Conservation (phyloP, 2,329 filamentous ascomycete species). For the Fusarium dimerum region DNA sequence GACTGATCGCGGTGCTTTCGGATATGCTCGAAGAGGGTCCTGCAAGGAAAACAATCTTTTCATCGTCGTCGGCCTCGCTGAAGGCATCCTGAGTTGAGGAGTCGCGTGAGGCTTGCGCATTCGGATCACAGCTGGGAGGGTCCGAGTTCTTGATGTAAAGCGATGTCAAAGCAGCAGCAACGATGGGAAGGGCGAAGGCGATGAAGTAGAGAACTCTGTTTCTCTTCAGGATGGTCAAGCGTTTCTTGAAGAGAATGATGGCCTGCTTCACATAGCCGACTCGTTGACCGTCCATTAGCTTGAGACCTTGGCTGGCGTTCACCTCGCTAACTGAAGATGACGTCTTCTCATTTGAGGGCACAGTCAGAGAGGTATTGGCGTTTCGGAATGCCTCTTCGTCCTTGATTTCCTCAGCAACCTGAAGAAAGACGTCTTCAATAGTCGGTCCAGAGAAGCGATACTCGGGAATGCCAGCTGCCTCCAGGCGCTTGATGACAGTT, state of each 20-base stretch:
- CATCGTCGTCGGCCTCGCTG: slow-evolving; percentile 34
- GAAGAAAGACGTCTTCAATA: slow-evolving; percentile 89
- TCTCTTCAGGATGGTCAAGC: slow-evolving; percentile 72
- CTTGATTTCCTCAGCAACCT: slow-evolving; percentile 77
- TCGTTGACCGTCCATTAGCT: slow-evolving; percentile 67
- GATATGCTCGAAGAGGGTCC: slow-evolving; percentile 42
- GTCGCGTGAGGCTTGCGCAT: slow-evolving; percentile 45
- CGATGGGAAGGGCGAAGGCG: slow-evolving; percentile 75
- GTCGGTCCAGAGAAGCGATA: slow-evolving; percentile 88
- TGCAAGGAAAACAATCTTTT: slow-evolving; percentile 30
- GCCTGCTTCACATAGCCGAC: slow-evolving; percentile 72
- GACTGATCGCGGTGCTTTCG: slow-evolving; percentile 24
- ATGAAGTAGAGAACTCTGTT: slow-evolving; percentile 77
- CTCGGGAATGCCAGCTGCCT: slow-evolving; percentile 66
- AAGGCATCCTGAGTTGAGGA: slow-evolving; percentile 40
- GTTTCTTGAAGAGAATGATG: slow-evolving; percentile 74
- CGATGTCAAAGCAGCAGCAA: slow-evolving; percentile 77
- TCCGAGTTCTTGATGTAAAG: slow-evolving; percentile 67
- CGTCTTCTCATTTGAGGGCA: slow-evolving; percentile 23
- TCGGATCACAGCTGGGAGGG: slow-evolving; percentile 53
- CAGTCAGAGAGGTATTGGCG: slow-evolving; percentile 19
- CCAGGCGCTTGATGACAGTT: slow-evolving; percentile 68
- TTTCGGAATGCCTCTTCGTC: slow-evolving; percentile 45
- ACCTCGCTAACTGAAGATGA: slow-evolving; percentile 22
- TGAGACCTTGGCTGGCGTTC: slow-evolving; percentile 41